Base-by-base conservation (phyloP, 345 rosid genomes). In the Trapa bicornis region DNA sequence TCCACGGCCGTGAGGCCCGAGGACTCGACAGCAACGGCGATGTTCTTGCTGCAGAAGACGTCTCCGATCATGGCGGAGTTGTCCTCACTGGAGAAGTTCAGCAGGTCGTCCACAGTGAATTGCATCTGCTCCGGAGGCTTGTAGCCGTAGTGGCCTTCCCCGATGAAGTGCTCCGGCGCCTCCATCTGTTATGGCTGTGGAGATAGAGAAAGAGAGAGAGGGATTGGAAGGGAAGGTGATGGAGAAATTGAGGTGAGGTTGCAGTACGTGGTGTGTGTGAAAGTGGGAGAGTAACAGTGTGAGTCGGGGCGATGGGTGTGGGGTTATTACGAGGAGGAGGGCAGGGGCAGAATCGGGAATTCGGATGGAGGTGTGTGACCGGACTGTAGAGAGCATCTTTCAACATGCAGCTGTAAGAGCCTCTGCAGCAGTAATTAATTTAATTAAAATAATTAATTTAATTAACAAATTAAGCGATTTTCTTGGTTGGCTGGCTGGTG, bases 1-100 rank as follows among this genome's bases (percentile, higher is more conserved):
- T 67, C 69, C 12, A 67, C 60, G 69, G 60, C 67, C 10, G 67
- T 61, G 67, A 64, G 22, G 47, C 54, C 60, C 53, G 75, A 61
- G 38, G 62, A 67, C 60, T 72, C 71, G n/a, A 48, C n/a, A 39
- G 65, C 60, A 5, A 29, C n/a, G 36, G 37, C 39, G 48, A 7
- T 37, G 58, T 12, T 47, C 11, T 33, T 38, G 6, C 15, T 12
- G 29, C 11, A 35, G 47, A 35, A 63, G 65, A 29, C 41, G 41
- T 41, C 65, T 0, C 43, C 65, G 35, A 35, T 38, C 48, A 60
- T 66, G 35, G 64, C 38, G 47, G 42, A 9, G 4, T 22, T 22
- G 29, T 63, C 65, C 65, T 63, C 65, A 37, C 37, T 63, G 45
- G 65, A 41, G 41, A 63, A 33, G 22, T 63, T 41, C n/a, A 63